Base-by-base conservation (phyloP, 1,284 basidiomycete species). In the Marasmius oreades region DNA sequence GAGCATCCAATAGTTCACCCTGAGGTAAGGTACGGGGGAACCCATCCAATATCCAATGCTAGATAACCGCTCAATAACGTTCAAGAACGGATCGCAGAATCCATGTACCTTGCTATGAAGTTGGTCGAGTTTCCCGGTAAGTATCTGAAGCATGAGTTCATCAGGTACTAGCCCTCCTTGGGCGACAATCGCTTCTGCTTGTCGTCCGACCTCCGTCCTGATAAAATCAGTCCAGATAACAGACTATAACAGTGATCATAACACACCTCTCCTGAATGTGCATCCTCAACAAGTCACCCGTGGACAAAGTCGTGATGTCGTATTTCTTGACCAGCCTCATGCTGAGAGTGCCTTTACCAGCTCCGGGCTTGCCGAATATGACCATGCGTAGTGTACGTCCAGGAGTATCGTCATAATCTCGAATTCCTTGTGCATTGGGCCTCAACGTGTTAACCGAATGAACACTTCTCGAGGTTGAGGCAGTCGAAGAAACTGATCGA, bases 31-130 rank as follows among this genome's bases (percentile, higher is more conserved):
- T 99, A 39, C 96, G 86, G 31, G 96, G 96, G 68, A 99, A 99
- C 5, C 96, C 96, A 66, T 99, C 96, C 34, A 99, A 73, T 61
- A 98, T 90, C 95, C 95, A 98, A 67, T 92, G 86, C 82, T 90
- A 53, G 7, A 34, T 8, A 18, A 16, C 16, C 16, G 23, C 8
- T 26, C n/a, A 7, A n/a, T 20, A 53, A 10, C 18, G 14, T 18
- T 5, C 46, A 12, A 11, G 10, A 42, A 46, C 16, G 39, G 22
- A n/a, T 28, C 33, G 11, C 20, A 36, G 31, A n/a, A 56, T 26
- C 26, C 33, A 58, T 64, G 63, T 68, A 85, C 88, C 77, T 79
- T 86, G 70, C 86, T 82, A 44, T 80, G 78, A 52, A 92, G 70
- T n/a, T 68, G 62, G 57, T 90, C 84, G 5, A 94, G 76, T 66